phyloP scores from a whole-genome alignment of 2,329 filamentous ascomycete genomes.

The Botrytis aclada region DNA sequence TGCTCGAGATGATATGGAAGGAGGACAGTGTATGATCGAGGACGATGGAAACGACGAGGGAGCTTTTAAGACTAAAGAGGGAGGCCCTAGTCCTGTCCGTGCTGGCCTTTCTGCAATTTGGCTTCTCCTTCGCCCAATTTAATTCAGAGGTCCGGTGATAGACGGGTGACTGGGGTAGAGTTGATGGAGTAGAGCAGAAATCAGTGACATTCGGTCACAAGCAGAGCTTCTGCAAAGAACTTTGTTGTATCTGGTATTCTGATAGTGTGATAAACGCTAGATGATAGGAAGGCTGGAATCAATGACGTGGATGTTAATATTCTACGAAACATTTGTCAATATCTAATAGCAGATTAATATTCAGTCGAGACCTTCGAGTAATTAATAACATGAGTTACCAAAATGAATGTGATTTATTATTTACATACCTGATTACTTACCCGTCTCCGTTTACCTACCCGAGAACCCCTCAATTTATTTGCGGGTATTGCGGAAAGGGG shows the following conservation, averaged over 20 bases:
- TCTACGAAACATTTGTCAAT: background rate
- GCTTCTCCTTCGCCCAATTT: background rate
- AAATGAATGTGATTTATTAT: background rate
- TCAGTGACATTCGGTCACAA: background rate
- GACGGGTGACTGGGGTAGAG: background rate
- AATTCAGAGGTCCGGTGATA: background rate
- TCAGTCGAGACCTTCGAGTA: background rate
- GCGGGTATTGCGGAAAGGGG: slow-evolving; percentile 2
- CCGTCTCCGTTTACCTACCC: background rate
- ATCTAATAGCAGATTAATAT: background rate
- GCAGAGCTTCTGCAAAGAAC: background rate
- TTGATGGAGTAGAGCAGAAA: no score
- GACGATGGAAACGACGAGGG: background rate
- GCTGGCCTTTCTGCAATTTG: background rate
- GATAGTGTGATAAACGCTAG: no score
- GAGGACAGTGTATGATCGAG: background rate
- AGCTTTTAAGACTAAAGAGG: background rate
- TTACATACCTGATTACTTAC: background rate
- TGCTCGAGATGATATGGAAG: background rate
- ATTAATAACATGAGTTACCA: background rate
- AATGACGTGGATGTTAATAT: background rate
- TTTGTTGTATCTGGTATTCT: background rate
- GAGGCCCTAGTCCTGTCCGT: background rate
- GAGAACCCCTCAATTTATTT: background rate
- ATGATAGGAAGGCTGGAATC: background rate